phyloP scores from a whole-genome alignment of 2,329 filamentous ascomycete species.

The Ploettnerulaceae sp. region DNA sequence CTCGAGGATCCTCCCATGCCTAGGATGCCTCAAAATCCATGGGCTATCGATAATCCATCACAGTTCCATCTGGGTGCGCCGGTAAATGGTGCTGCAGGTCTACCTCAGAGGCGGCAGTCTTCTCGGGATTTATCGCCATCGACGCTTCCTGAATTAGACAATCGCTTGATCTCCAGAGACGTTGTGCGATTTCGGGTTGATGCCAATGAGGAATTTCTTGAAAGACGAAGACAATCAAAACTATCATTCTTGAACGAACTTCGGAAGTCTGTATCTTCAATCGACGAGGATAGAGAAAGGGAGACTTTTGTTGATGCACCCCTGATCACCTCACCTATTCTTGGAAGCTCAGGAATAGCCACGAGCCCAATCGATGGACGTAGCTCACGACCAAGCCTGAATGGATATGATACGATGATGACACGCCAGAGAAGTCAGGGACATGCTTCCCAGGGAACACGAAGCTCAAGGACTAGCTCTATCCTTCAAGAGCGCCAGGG shows the following conservation, averaged over 20 bases:
- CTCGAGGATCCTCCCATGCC: conserved; percentile 12
- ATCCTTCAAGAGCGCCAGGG: conserved; percentile 21
- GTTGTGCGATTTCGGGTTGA: conserved; percentile 22
- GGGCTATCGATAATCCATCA: conserved; percentile 20
- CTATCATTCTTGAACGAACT: conserved; percentile 27
- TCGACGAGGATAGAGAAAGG: conserved; percentile 23
- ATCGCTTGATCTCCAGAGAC: conserved; percentile 25
- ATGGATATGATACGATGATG: conserved; percentile 25
- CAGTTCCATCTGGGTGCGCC: conserved; percentile 17
- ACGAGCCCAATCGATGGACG: conserved; percentile 23
- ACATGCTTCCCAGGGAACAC: conserved; percentile 21
- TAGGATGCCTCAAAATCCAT: conserved; percentile 22
- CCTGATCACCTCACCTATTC: conserved; percentile 12
- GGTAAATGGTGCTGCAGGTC: conserved; percentile 5
- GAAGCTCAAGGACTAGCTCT: conserved; percentile 29
- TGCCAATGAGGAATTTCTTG: conserved; percentile 30
- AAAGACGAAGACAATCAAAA: conserved; percentile 25
- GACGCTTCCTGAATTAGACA: conserved; percentile 6
- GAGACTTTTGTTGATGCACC: conserved; percentile 11
- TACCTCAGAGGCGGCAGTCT: conserved; percentile 6
- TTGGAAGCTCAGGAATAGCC: conserved; percentile 8
- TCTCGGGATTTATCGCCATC: conserved; percentile 22
- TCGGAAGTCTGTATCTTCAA: conserved; percentile 22
- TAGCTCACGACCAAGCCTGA: conserved; percentile 22
- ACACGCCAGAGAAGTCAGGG: conserved; percentile 26